These are phyloP conservation scores for Lachancea meyersii DNA, from an alignment of 805 yeast species.

Conservation along the genomic window DNA sequence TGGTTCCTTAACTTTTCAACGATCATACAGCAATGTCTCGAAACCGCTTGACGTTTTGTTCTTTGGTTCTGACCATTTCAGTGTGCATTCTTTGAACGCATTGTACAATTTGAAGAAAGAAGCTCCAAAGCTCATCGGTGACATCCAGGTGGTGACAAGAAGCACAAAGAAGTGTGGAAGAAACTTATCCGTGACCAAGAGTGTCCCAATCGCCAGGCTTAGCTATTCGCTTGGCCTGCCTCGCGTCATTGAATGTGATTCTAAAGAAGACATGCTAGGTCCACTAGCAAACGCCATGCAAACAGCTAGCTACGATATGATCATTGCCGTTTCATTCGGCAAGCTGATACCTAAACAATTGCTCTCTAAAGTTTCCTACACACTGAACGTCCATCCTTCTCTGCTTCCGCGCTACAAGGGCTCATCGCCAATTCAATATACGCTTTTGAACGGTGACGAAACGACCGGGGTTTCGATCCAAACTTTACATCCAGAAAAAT, in stretches of 20 bases:
- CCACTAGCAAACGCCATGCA: constrained; percentile 11
- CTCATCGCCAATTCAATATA: constrained; percentile 81
- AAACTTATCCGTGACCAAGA: constrained; percentile 39
- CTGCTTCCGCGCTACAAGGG: constrained; percentile 78
- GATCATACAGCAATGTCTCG: neutral
- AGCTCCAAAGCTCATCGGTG: constrained; percentile 19
- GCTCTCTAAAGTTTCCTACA: constrained; percentile 43
- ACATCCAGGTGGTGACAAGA: constrained; percentile 58
- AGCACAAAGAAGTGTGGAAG: constrained; percentile 62
- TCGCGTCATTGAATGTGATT: constrained; percentile 23
- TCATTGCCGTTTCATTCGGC: constrained; percentile 92
- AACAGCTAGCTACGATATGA: constrained; percentile 44
- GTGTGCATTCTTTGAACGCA: constrained; percentile 46
- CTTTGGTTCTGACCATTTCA: constrained; percentile 75
- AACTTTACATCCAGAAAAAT: constrained; percentile 79
- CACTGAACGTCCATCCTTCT: constrained; percentile 91
- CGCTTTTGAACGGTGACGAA: constrained; percentile 57
- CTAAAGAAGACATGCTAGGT: constrained; percentile 14
- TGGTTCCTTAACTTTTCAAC: neutral
- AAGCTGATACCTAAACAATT: constrained; percentile 63
- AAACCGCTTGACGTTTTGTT: constrained; percentile 44
- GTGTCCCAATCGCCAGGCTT: constrained; percentile 47
- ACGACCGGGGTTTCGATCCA: constrained; percentile 84
- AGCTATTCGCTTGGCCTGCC: constrained; percentile 33
- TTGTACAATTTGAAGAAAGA: constrained; percentile 24